Evolutionary conservation across 371 early-diverging fungal species (phyloP), one percentile per base, ranked within the genome.

Genomic region (Lichtheimia ornata): DNA sequence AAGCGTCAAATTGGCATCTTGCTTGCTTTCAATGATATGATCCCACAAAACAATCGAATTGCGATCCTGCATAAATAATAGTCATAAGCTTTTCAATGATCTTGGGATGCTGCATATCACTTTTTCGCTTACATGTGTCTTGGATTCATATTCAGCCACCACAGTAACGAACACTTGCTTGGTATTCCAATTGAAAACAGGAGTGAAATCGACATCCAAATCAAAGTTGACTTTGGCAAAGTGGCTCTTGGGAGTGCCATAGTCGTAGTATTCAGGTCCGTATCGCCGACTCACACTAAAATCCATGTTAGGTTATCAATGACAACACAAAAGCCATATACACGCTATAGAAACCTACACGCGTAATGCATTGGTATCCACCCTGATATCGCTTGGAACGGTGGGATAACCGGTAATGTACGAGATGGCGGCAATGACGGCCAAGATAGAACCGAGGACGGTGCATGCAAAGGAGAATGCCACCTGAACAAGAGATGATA

Each of bases 1-100:
- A 53, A 91, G 66, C 27, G 73, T 74, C 40, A 93, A 63, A 45
- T 82, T 70, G 0, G 91, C 92, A 22, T 89, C 83, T 7, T 90
- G 85, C 65, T 86, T 86, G 63, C 70, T 74, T 24, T 74, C 74
- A 59, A 98, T 91, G 58, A 97, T 93, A 41, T 86, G 79, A 74
- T 98, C 98, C 97, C 97, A 98, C 50, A 98, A 63, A 4, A 94
- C 91, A 49, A 94, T 86, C 58, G 93, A 84, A 66, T 96, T 98
- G 44, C 83, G 63, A 53, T 66, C 65, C 80, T 79, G 56, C 22
- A 47, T 22, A 13, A 20, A 49, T 22, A 13, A 11, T 18, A 56
- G 41, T 35, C 11, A 35, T 17, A 25, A 50, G 13, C 9, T 18
- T 17, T 14, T 11, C 13, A 11, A 57, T 12, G 6, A 53, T 28